phyloP scores from a whole-genome alignment of 148 eudicot species.

The Rhododendron simsii region DNA sequence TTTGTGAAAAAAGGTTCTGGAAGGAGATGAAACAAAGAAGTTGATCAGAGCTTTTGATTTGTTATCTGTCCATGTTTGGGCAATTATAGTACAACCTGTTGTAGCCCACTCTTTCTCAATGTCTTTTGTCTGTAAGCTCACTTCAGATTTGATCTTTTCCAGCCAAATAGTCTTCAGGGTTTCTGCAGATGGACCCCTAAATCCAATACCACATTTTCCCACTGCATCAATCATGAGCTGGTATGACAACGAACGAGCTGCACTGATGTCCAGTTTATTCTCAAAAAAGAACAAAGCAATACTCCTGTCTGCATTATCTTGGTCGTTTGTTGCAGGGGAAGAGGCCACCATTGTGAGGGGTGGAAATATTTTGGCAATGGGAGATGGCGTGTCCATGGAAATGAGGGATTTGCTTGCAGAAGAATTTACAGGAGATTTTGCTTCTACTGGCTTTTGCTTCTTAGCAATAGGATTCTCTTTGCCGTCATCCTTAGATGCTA shows the following conservation, averaged over 20 bases:
- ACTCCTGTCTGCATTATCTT: conserved; percentile 72
- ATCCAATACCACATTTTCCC: conserved; percentile 60
- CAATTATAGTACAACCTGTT: conserved; percentile 91
- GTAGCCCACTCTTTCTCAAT: conserved; percentile 82
- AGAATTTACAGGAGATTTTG: conserved; percentile 34
- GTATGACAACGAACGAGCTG: conserved; percentile 78
- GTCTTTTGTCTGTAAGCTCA: conserved; percentile 57
- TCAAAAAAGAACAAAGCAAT: conserved; percentile 90
- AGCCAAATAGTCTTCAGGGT: conserved; percentile 68
- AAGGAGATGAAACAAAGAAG: conserved; percentile 90
- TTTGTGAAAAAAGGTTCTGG: conserved; percentile 84
- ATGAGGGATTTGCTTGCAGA: conserved; percentile 29
- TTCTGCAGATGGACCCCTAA: conserved; percentile 76
- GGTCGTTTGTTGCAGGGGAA: conserved; percentile 34
- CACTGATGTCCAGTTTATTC: conserved; percentile 75
- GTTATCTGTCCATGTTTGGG: conserved; percentile 94
- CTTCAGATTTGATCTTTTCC: conserved; percentile 64
- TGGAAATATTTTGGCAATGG: conserved; percentile 39
- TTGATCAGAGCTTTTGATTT: conserved; percentile 81
- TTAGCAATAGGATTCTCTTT: conserved; percentile 45
- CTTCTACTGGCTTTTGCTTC: conserved; percentile 53
- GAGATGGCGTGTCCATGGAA: conserved; percentile 37
- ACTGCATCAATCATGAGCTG: conserved; percentile 84
- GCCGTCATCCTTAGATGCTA: conserved; percentile 64
- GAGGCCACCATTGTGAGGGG: conserved; percentile 27